Base-by-base conservation (phyloP, 2,329 filamentous ascomycete species). In the Cladophialophora immunda region DNA sequence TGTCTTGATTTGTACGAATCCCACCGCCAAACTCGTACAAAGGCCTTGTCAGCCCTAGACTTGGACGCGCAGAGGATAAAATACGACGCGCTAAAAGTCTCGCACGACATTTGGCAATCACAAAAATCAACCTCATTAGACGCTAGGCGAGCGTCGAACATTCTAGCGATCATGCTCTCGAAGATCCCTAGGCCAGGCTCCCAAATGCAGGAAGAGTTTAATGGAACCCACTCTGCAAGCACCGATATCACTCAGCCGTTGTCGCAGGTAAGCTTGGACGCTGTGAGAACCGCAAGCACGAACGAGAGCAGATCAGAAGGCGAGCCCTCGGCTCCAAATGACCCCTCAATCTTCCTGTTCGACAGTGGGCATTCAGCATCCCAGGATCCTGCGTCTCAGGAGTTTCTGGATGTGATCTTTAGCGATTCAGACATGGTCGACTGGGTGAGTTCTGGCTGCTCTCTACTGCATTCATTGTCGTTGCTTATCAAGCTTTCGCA, bases 1-100 rank as follows among this genome's bases (percentile, higher is more conserved):
- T 89, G 86, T 67, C 76, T 89, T 36, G 76, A 77, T 30, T 53
- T 76, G 8, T 70, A 66, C 19, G 58, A 68, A 41, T 60, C 66
- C 7, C 58, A 63, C 52, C 34, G 41, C 5, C 58, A 38, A 11
- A 29, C 30, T 27, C 25, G 9, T 13, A 52, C 17, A 32, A 32
- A 22, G 9, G 19, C 22, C 22, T 13, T 22, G 58, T 17, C 17
- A 27, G 52, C 27, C n/a, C 8, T 34, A 15, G 54, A 55, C 13
- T 34, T 45, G 19, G 60, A 58, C 4, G 45, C 53, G 3, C 58
- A 50, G 25, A 15, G 45, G 22, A 22, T 30, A 15, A 58, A 45
- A 30, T 59, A 62, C 22, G 38, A 58, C 13, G 65, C 65, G 7
- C 32, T 67, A 25, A 56, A 54, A 27, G 25, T 38, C 36, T 56